Conservation (phyloP, 1,284 basidiomycete genomes). For the Amylostereum chailletii region DNA sequence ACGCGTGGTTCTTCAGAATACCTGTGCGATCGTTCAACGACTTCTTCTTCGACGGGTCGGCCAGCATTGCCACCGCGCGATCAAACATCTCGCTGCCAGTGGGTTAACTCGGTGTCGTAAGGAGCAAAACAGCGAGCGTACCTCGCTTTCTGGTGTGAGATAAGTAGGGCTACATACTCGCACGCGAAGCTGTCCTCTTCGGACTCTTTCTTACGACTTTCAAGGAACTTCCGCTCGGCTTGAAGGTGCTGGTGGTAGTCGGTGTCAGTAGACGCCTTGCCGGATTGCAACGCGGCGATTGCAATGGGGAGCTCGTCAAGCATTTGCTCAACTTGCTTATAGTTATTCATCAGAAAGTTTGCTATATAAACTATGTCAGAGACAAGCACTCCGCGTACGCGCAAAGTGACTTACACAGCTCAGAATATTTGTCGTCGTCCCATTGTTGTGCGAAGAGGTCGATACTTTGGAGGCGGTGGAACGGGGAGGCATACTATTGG, state of each 20-base stretch:
- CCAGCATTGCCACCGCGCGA: not conserved
- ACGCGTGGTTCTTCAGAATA: not conserved
- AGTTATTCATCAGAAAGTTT: slow-evolving; percentile 21
- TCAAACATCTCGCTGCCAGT: not conserved
- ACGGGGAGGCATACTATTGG: slow-evolving; percentile 15
- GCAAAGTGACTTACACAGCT: slow-evolving; percentile 1
- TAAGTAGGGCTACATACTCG: not conserved
- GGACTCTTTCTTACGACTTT: not conserved
- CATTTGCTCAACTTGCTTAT: slow-evolving; percentile 16
- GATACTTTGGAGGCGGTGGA: slow-evolving; percentile 19
- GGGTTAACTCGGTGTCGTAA: not conserved
- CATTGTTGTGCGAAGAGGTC: slow-evolving; percentile 3
- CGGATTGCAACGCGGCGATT: slow-evolving; percentile 1
- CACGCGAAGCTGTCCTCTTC: not conserved
- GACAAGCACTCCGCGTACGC: too few species aligned
- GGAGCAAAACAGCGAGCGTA: not conserved
- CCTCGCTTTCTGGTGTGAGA: not conserved
- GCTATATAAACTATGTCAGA: not conserved
- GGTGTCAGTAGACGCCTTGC: not conserved
- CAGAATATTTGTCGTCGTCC: slow-evolving; percentile 3
- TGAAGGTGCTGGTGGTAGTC: slow-evolving; percentile 16
- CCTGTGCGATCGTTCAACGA: not conserved
- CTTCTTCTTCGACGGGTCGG: not conserved
- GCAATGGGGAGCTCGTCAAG: slow-evolving; percentile 7
- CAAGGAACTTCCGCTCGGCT: slow-evolving; percentile 14